These are phyloP conservation scores for Phyllostachys edulis DNA, from an alignment of 176 grass and related monocot species.

Conservation along the genomic window DNA sequence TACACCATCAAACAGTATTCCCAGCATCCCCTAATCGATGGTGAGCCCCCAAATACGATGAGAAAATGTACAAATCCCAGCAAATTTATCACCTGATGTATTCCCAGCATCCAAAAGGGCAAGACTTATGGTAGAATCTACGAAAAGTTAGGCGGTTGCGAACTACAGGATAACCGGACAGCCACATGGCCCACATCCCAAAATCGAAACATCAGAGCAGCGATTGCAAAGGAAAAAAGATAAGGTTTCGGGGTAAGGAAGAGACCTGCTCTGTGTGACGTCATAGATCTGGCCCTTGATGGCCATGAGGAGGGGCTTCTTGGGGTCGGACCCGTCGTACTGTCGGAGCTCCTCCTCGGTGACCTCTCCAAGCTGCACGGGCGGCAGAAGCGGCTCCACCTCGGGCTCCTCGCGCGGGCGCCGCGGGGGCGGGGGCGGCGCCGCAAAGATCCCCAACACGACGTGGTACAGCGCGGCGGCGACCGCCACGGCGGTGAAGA, in stretches of 20 bases:
- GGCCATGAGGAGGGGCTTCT: conserved; percentile 74
- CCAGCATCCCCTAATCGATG: neutral
- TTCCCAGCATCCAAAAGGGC: neutral
- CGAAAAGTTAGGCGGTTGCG: neutral
- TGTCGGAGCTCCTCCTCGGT: conserved; percentile 61
- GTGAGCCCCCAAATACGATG: neutral
- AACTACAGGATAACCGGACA: neutral
- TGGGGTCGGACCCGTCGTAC: conserved; percentile 64
- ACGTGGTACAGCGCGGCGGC: conserved; percentile 76
- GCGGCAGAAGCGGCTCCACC: conserved; percentile 75
- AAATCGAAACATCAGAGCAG: neutral
- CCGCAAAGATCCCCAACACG: conserved; percentile 60
- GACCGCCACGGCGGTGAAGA: conserved; percentile 79
- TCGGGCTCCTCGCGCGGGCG: conserved; percentile 40
- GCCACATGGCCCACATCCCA: too few species aligned
- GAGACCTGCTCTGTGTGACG: conserved; percentile 76
- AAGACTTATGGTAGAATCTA: neutral
- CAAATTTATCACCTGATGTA: neutral
- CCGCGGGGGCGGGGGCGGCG: conserved; percentile 31
- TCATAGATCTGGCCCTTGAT: conserved; percentile 85
- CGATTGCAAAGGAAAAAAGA: neutral
- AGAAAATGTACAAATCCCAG: neutral
- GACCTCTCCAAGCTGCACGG: conserved; percentile 83
- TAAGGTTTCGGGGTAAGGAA: neutral
- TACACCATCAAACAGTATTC: neutral